These are phyloP conservation scores for Chloromonas sp. DNA, from an alignment of 163 green algal genomes.

Conservation along the genomic window DNA sequence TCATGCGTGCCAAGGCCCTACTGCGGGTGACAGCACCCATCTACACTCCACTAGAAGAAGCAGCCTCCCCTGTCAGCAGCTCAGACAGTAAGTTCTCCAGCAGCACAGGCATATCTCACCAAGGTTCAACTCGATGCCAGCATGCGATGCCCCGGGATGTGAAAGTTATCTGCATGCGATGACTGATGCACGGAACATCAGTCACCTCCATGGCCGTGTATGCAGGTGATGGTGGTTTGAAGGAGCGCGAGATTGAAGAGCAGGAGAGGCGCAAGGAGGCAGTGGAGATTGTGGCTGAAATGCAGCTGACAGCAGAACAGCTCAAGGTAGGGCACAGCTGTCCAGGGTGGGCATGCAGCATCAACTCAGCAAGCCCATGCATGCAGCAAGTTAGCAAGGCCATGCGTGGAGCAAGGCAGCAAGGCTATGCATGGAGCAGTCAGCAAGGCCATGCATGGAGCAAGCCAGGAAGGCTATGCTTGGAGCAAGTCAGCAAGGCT, in stretches of 20 bases:
- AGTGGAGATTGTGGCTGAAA: conserved; percentile 71
- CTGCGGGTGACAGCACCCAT: conserved; percentile 23
- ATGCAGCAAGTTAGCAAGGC: neutral
- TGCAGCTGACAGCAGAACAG: conserved; percentile 78
- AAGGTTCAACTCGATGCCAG: no score
- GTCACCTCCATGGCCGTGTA: neutral
- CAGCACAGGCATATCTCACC: no score
- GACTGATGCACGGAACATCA: no score
- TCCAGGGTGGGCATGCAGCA: neutral
- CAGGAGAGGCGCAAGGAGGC: conserved; percentile 45
- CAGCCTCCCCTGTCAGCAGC: no score
- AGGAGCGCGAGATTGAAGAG: conserved; percentile 21
- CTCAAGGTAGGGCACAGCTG: conserved; percentile 49
- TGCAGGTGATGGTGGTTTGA: neutral
- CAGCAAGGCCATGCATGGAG: neutral
- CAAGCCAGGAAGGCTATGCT: neutral
- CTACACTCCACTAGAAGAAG: conserved; percentile 18
- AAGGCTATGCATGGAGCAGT: neutral
- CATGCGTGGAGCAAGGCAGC: neutral
- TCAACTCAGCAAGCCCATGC: neutral
- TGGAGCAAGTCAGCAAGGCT: neutral
- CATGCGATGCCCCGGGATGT: no score
- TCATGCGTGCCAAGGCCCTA: conserved; percentile 30
- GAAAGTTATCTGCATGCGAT: no score
- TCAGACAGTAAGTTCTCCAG: no score